Conservation (phyloP, 2,329 filamentous ascomycete genomes). For the Fusarium oligoseptatum region DNA sequence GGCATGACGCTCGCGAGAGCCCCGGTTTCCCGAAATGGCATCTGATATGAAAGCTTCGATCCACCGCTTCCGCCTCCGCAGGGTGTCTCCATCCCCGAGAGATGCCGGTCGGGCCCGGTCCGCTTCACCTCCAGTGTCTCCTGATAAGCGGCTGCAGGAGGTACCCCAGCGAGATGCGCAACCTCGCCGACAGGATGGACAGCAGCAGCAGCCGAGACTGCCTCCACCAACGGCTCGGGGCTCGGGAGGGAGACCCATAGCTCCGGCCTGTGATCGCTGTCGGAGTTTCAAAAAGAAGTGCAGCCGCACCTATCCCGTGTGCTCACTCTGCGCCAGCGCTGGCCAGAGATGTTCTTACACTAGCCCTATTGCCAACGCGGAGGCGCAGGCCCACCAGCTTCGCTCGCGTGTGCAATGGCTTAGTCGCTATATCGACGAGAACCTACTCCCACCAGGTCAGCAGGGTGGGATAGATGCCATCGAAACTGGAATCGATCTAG, state of each 20-base stretch:
- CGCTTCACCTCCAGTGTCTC: conserved; percentile 45
- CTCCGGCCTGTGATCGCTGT: conserved; percentile 57
- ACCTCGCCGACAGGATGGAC: conserved; percentile 9
- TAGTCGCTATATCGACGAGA: conserved; percentile 53
- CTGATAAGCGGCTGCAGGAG: conserved; percentile 24
- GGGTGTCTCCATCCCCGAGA: conserved; percentile 43
- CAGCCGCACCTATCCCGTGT: conserved; percentile 56
- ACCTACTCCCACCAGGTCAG: conserved; percentile 40
- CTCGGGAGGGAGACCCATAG: conserved; percentile 23
- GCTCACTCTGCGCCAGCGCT: conserved; percentile 55
- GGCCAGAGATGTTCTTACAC: conserved; percentile 55
- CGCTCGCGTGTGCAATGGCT: conserved; percentile 58
- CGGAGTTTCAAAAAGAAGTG: conserved; percentile 62
- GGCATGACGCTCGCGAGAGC: conserved; percentile 22
- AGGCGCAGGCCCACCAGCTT: conserved; percentile 53
- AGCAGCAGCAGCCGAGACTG: conserved; percentile 6
- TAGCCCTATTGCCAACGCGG: conserved; percentile 50
- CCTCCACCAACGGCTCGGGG: conserved; percentile 2
- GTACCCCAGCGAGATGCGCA: conserved; percentile 39
- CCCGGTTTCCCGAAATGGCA: conserved; percentile 39
- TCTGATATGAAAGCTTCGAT: conserved; percentile 47
- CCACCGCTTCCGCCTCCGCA: conserved; percentile 45
- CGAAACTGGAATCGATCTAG: conserved; percentile 54
- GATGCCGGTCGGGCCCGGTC: conserved; percentile 44
- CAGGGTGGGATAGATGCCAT: conserved; percentile 49